phyloP scores from a whole-genome alignment of 2,329 filamentous ascomycete genomes.

The Penicillium sp. region DNA sequence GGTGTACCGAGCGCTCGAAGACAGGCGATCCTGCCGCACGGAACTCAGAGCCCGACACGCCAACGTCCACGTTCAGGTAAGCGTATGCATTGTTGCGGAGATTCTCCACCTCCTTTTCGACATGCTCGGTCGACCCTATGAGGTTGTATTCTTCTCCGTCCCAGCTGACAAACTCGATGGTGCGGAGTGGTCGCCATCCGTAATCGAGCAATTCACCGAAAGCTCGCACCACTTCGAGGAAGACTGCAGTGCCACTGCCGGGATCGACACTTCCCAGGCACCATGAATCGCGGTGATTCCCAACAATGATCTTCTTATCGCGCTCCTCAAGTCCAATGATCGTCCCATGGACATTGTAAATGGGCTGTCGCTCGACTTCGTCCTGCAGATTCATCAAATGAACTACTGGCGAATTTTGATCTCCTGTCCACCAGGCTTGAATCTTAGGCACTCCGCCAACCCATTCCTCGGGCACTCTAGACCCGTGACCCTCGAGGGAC shows the following conservation, averaged over 20 bases:
- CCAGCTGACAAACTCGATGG: conserved; percentile 96
- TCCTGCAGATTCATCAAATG: conserved; percentile 83
- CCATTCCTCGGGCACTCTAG: conserved; percentile 66
- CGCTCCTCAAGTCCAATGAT: conserved; percentile 79
- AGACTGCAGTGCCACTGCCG: conserved; percentile 80
- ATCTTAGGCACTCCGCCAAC: conserved; percentile 69
- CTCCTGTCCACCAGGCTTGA: conserved; percentile 78
- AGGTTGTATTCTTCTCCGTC: conserved; percentile 90
- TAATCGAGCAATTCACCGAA: conserved; percentile 70
- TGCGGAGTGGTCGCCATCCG: conserved; percentile 88
- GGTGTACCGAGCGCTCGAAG: conserved; percentile 65
- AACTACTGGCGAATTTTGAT: conserved; percentile 67
- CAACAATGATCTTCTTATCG: conserved; percentile 79
- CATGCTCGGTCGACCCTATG: conserved; percentile 89
- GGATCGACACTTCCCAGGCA: conserved; percentile 81
- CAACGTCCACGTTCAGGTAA: conserved; percentile 87
- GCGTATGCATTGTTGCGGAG: conserved; percentile 71
- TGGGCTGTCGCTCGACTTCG: conserved; percentile 71
- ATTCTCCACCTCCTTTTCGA: conserved; percentile 72
- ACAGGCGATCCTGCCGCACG: conserved; percentile 74
- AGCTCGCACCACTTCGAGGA: conserved; percentile 81
- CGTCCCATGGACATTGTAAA: conserved; percentile 86
- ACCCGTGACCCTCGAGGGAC: conserved; percentile 68
- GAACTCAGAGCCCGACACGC: conserved; percentile 69
- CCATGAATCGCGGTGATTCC: conserved; percentile 91